These are phyloP conservation scores for Cucumis melo DNA, from an alignment of 306 rosid species.

Conservation along the genomic window DNA sequence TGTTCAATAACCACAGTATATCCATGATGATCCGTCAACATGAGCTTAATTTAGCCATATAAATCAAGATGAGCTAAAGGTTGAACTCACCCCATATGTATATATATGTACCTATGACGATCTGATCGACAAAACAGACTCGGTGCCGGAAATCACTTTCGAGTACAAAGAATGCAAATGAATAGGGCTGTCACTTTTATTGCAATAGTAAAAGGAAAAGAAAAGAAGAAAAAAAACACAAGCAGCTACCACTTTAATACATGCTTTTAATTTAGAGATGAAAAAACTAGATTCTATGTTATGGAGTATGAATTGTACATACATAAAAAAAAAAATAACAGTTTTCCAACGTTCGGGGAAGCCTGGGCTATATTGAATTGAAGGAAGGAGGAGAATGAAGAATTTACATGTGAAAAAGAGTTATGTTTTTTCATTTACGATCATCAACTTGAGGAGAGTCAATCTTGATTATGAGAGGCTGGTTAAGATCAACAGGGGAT, in stretches of 20 bases:
- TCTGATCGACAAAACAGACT: background rate
- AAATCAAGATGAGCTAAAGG: background rate
- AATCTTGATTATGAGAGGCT: constrained; percentile 65
- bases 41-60: too few species aligned
- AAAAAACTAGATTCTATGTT: constrained; percentile 2
- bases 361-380: background rate
- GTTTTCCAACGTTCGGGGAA: background rate
- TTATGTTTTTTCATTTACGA: background rate
- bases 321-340: background rate
- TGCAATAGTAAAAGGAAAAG: background rate
- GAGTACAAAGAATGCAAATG: background rate
- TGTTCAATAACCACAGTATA: background rate
- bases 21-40: background rate
- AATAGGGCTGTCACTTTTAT: background rate
- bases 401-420: constrained; percentile 35
- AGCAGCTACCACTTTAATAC: constrained; percentile 3
- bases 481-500: constrained; percentile 41
- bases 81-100: background rate
- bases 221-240: background rate
- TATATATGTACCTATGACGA: background rate
- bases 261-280: background rate
- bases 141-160: background rate
- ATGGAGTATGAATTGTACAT: background rate
- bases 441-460: constrained; percentile 27
- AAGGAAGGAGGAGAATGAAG: constrained; percentile 13